Evolutionary conservation across 2,329 filamentous ascomycete genomes (phyloP), one percentile per base, ranked within the genome.

Genomic region (Aspergillus quadrilineatus): DNA sequence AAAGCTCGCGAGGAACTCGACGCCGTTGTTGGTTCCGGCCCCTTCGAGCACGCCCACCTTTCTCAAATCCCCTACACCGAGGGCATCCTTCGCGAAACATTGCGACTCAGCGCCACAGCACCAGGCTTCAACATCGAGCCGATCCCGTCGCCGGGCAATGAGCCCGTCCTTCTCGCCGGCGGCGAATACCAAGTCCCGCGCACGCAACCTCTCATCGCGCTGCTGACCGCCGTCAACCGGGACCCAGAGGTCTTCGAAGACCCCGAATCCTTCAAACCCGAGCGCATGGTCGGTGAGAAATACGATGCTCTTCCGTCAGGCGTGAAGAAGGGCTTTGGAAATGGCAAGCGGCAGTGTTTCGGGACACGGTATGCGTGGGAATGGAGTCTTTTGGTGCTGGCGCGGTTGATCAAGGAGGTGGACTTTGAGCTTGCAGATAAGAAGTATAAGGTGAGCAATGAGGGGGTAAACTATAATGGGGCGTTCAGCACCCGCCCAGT

Each of bases 351-450:
- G 47, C 83, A 77, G 1, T 93, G 89, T 62, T 90, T 91, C 55
- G 89, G 89, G 1, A 77, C 85, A 6, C 79, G 81, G 0, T 92
- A 91, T 69, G 88, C 89, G 1, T 89, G 85, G 85, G 87, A 92
- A 66, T 89, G 92, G 74, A 80, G 82, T 1, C 68, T 89, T 8
- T 73, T 89, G 5, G 79, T 80, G 6, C 76, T 87, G 60, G 82
- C 85, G 0, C 79, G 85, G 60, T 71, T 90, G 6, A 75, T 92
- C 55, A 87, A 89, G 64, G 88, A 87, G 61, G 89, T 91, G 70
- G 82, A 89, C 60, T 83, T 92, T 55, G 77, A 79, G 50, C 67
- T 86, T 45, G 82, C 82, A 43, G 83, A 91, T 62, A 80, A 85
- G 0, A 75, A 58, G 0, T 76, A 77, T 56, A 46, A 65, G 34